Evolutionary conservation across 75 land plant species (phyloP).

Genomic region (Pinus tabuliformis): DNA sequence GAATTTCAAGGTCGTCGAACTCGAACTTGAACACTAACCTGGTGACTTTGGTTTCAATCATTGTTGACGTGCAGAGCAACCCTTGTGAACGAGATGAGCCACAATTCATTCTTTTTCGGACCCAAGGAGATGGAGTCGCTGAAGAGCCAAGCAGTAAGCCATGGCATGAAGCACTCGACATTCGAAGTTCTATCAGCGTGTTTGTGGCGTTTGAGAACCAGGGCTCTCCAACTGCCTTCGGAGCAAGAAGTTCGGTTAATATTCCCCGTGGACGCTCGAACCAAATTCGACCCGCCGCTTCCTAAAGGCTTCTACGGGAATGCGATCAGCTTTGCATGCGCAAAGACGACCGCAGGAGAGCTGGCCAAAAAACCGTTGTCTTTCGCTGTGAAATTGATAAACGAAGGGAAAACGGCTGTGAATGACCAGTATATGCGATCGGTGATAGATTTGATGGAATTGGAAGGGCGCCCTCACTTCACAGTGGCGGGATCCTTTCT

Average conservation of each 20-base stretch:
- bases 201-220: constrained; percentile 49
- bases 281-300: constrained; percentile 20
- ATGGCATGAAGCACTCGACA: not conserved
- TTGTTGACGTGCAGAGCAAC: too few relatives aligned
- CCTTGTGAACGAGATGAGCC: constrained; percentile 8
- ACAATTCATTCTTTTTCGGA: constrained; percentile 35
- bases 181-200: constrained; percentile 46
- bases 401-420: constrained; percentile 43
- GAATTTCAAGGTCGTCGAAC: too few relatives aligned
- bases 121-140: constrained; percentile 16
- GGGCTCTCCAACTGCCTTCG: constrained; percentile 21
- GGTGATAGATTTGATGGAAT: constrained; percentile 53
- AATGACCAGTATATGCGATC: constrained; percentile 70
- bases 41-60: too few relatives aligned
- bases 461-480: constrained; percentile 24
- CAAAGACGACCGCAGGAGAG: constrained; percentile 42
- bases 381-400: constrained; percentile 51
- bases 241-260: constrained; percentile 20
- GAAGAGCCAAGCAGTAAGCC: not conserved
- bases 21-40: too few relatives aligned
- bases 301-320: constrained; percentile 31
- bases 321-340: constrained; percentile 53
- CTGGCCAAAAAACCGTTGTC: constrained; percentile 37
- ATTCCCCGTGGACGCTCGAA: not conserved
- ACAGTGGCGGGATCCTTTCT: constrained; percentile 23